Conservation (phyloP, 495 filamentous ascomycete genomes). For the Oleoguttula mirabilis region DNA sequence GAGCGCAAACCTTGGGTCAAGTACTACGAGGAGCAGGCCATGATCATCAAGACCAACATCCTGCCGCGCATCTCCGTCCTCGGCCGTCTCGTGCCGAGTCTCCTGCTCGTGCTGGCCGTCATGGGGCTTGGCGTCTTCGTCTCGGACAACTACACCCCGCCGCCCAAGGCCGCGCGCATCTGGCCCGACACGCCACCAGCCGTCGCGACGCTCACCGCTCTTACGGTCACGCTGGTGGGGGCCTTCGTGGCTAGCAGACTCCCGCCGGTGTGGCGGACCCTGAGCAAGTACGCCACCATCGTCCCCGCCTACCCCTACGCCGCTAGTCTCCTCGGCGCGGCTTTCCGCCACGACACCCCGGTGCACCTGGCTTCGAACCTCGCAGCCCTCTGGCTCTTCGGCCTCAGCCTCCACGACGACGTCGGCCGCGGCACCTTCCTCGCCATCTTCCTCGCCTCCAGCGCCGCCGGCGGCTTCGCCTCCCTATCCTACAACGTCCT, state of each 20-base stretch:
- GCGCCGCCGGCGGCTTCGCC: slow-evolving; percentile 51
- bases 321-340: slow-evolving; percentile 51
- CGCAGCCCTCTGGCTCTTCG: slow-evolving; percentile 46
- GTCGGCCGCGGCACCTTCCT: slow-evolving; percentile 78
- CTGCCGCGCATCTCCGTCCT: slow-evolving; percentile 18
- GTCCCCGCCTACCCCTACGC: slow-evolving; percentile 57
- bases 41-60: slow-evolving; percentile 12
- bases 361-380: slow-evolving; percentile 63
- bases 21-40: slow-evolving; percentile 22
- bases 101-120: slow-evolving; percentile 43
- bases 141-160: slow-evolving; percentile 51
- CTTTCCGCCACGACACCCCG: slow-evolving; percentile 66
- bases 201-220: slow-evolving; percentile 56
- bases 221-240: slow-evolving; percentile 53
- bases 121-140: slow-evolving; percentile 42
- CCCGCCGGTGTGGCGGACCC: slow-evolving; percentile 55
- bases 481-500: slow-evolving; percentile 51
- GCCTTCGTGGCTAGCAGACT: slow-evolving; percentile 54
- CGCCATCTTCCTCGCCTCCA: slow-evolving; percentile 58
- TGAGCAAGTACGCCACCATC: slow-evolving; percentile 70
- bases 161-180: slow-evolving; percentile 44
- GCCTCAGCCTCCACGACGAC: slow-evolving; percentile 58
- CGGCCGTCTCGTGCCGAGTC: slow-evolving; percentile 54
- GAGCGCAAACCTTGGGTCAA: slow-evolving; percentile 21
- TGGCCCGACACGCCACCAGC: slow-evolving; percentile 67